These are phyloP conservation scores for Leucosporidium scottii DNA, from an alignment of 768 basidiomycete genomes.

Conservation along the genomic window DNA sequence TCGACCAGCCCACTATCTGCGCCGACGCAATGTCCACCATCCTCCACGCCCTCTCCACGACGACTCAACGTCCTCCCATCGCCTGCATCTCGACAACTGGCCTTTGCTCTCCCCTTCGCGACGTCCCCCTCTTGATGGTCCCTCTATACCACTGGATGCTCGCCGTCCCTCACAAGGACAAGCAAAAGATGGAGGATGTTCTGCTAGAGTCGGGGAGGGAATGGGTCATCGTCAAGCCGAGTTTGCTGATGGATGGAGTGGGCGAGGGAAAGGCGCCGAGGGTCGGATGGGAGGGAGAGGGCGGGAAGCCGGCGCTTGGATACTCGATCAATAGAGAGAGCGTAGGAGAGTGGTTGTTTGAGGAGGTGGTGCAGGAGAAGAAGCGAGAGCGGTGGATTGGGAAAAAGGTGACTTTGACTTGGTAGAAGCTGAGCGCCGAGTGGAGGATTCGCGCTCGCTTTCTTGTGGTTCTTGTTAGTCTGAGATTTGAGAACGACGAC, in stretches of 20 bases:
- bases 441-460: no score
- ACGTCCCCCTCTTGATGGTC: background rate
- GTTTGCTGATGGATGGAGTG: background rate
- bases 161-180: background rate
- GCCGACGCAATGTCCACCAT: background rate
- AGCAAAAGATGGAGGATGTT: background rate
- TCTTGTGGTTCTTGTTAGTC: no score
- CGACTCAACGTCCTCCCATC: background rate
- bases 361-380: background rate
- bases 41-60: background rate
- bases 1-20: slow-evolving; percentile 2
- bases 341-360: background rate
- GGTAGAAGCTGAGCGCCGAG: background rate
- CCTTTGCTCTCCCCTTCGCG: background rate
- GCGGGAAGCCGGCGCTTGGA: background rate
- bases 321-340: background rate
- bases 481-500: no score
- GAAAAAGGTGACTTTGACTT: background rate
- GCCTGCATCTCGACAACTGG: background rate
- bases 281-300: no score
- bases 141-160: background rate
- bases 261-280: background rate
- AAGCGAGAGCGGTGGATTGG: background rate
- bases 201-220: background rate
- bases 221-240: background rate